These are phyloP conservation scores for Sinapis alba DNA, from an alignment of 441 rosid genomes.

Conservation along the genomic window DNA sequence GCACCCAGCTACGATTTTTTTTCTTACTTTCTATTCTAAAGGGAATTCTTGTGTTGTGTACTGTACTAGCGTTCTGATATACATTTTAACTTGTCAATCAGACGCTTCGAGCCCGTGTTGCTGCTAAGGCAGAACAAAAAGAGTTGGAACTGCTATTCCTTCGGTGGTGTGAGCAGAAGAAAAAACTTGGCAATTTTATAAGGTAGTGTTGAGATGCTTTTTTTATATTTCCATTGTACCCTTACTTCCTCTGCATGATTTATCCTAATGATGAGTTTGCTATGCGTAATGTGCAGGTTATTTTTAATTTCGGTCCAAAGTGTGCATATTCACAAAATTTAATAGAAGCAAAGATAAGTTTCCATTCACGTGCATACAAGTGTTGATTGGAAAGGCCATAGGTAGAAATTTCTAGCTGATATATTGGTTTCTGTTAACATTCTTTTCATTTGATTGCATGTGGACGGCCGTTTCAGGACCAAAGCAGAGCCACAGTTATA, in stretches of 20 bases:
- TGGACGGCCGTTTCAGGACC: constrained; percentile 66
- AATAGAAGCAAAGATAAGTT: constrained; percentile 87
- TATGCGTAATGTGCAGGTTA: constrained; percentile 67
- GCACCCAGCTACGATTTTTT: constrained; percentile 31
- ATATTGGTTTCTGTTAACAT: not conserved
- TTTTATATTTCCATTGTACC: not conserved
- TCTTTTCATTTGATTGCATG: constrained; percentile 35
- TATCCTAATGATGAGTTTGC: constrained; percentile 23
- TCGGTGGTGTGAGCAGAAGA: constrained; percentile 78
- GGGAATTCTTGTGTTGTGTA: not conserved
- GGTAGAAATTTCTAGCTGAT: constrained; percentile 46
- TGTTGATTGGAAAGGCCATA: constrained; percentile 48
- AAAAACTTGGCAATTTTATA: constrained; percentile 85
- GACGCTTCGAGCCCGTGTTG: constrained; percentile 90
- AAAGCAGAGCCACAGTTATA: constrained; percentile 83
- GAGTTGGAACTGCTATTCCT: constrained; percentile 65
- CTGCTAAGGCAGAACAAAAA: constrained; percentile 88
- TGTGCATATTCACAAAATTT: constrained; percentile 95
- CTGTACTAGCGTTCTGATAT: constrained; percentile 29
- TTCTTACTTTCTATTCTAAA: not conserved
- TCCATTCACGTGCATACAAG: constrained; percentile 68
- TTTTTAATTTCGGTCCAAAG: constrained; percentile 96
- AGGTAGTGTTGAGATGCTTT: constrained; percentile 51
- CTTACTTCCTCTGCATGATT: constrained; percentile 2
- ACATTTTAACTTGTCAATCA: constrained; percentile 33